Conservation (phyloP, 108 stramenopile species). For the Conticribra guillardii region DNA sequence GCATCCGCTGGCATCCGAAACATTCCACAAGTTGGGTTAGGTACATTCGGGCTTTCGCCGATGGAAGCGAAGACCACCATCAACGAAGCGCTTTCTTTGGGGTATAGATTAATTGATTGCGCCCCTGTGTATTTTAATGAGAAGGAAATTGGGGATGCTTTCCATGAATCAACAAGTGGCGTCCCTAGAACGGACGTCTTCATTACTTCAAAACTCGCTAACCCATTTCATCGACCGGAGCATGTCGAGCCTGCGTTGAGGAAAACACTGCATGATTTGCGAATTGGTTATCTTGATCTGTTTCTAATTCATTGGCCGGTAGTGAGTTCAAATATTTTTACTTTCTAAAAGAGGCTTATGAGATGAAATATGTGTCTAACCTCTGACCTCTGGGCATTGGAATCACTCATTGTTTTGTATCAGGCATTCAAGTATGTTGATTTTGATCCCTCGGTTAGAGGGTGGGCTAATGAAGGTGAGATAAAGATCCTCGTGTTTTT, state of each 20-base stretch:
- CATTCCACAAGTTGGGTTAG: conserved; percentile 13
- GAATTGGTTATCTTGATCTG: conserved; percentile 88
- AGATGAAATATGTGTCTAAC: conserved; percentile 6
- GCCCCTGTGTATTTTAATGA: conserved; percentile 84
- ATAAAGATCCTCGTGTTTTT: neutral
- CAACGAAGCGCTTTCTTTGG: conserved; percentile 52
- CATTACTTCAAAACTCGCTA: conserved; percentile 85
- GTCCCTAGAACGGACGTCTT: conserved; percentile 72
- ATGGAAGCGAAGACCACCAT: conserved; percentile 11
- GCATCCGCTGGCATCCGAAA: conserved; percentile 2
- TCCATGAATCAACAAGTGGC: conserved; percentile 44
- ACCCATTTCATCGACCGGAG: conserved; percentile 78
- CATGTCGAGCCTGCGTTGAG: conserved; percentile 55
- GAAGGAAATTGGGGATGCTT: conserved; percentile 69
- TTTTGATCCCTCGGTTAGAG: conserved; percentile 55
- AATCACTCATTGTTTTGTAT: too few species aligned
- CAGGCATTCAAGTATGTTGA: conserved; percentile 81
- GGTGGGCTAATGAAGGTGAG: conserved; percentile 73
- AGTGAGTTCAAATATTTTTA: conserved; percentile 7
- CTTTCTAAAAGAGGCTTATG: neutral
- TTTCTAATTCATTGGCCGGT: conserved; percentile 92
- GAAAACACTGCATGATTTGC: conserved; percentile 78
- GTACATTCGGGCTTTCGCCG: conserved; percentile 14
- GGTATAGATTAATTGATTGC: conserved; percentile 74
- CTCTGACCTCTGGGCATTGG: too few species aligned